Conservation (phyloP, 805 yeast genomes). For the Sugiyamaella valdiviana region DNA sequence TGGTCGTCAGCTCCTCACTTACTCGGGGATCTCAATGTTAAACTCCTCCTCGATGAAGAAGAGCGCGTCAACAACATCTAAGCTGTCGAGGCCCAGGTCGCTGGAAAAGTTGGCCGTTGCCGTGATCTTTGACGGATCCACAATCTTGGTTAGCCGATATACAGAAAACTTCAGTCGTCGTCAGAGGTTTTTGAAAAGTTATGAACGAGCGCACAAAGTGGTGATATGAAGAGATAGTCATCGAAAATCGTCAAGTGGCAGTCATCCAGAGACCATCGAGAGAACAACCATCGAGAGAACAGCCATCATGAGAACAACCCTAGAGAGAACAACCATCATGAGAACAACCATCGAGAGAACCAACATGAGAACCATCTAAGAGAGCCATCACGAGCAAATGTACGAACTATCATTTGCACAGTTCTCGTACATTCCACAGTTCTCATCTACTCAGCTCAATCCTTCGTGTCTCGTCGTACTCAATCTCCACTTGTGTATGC, state of each 20-base stretch:
- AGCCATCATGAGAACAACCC: background rate
- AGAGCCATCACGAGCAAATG: too few relatives aligned
- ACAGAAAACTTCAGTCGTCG: too few relatives aligned
- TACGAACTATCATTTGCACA: too few relatives aligned
- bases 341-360: too few relatives aligned
- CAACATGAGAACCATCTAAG: too few relatives aligned
- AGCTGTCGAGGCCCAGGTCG: slow-evolving; percentile 84
- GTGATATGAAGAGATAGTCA: slow-evolving; percentile 7
- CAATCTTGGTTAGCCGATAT: slow-evolving; percentile 16
- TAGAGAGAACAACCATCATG: slow-evolving; percentile 31
- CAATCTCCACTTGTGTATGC: too few relatives aligned
- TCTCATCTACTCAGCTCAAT: too few relatives aligned
- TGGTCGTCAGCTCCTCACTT: slow-evolving; percentile 4
- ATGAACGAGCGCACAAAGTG: too few relatives aligned
- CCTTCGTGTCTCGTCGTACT: too few relatives aligned
- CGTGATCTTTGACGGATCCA: slow-evolving; percentile 30
- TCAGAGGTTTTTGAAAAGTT: too few relatives aligned
- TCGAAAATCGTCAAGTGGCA: slow-evolving; percentile 13
- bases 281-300: background rate
- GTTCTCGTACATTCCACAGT: too few relatives aligned
- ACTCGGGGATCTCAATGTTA: slow-evolving; percentile 51
- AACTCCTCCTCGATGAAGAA: slow-evolving; percentile 94
- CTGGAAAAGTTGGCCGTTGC: slow-evolving; percentile 24
- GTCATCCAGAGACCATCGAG: background rate
- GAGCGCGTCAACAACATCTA: slow-evolving; percentile 91